phyloP scores from a whole-genome alignment of 176 grass and related monocot genomes.

The Tillandsia fasciculata region DNA sequence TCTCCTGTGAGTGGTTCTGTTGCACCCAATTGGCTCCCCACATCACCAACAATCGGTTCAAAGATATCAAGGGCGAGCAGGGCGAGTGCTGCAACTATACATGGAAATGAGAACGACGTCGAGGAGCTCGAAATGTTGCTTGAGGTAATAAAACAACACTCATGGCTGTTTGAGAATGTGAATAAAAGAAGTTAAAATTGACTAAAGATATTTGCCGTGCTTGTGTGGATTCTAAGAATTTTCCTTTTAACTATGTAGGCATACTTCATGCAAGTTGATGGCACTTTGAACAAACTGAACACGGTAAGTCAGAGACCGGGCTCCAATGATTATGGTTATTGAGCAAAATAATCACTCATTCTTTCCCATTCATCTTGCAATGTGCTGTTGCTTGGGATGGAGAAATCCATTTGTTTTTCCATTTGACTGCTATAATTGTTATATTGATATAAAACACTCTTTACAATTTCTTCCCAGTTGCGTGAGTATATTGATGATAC shows the following conservation, averaged over 20 bases:
- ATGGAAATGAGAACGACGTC: slow-evolving; percentile 99
- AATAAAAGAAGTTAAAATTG: background rate
- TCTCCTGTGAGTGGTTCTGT: slow-evolving; percentile 76
- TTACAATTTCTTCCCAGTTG: slow-evolving; percentile 51
- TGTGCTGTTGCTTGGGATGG: background rate
- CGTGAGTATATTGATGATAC: slow-evolving; percentile 99
- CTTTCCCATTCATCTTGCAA: background rate
- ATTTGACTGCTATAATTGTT: background rate
- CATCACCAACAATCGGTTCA: slow-evolving; percentile 91
- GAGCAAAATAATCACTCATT: background rate
- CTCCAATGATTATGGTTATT: background rate
- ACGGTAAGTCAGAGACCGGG: slow-evolving; percentile 45
- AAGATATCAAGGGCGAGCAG: slow-evolving; percentile 93
- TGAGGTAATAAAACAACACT: slow-evolving; percentile 42
- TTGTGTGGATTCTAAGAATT: slow-evolving; percentile 15
- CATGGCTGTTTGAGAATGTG: background rate
- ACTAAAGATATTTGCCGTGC: background rate
- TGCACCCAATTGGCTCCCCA: slow-evolving; percentile 71
- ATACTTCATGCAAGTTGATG: slow-evolving; percentile 99
- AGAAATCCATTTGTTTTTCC: background rate
- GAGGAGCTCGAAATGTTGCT: slow-evolving; percentile 99
- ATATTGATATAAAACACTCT: background rate
- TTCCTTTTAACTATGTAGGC: slow-evolving; percentile 53
- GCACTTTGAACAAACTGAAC: slow-evolving; percentile 87
- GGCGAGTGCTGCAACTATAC: slow-evolving; percentile 78